Conservation (phyloP, 345 rosid genomes). For the Bruguiera parviflora region DNA sequence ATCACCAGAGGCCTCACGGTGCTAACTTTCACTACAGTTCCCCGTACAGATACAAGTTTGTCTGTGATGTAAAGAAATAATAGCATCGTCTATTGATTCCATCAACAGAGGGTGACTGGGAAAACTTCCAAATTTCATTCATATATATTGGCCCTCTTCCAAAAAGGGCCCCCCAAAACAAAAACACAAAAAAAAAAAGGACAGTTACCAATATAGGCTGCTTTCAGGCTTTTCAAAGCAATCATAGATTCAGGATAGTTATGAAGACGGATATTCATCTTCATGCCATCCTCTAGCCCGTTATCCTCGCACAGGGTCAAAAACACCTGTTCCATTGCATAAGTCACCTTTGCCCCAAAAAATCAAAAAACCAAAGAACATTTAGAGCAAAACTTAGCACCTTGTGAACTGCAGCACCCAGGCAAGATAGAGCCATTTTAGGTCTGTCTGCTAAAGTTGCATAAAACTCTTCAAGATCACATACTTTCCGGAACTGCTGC, state of each 20-base stretch:
- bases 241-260: slow-evolving; percentile 79
- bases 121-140: background rate
- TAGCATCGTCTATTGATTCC: background rate
- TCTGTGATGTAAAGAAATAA: slow-evolving; percentile 44
- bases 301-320: slow-evolving; percentile 30
- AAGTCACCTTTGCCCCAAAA: background rate
- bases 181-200: background rate
- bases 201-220: slow-evolving; percentile 85
- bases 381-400: slow-evolving; percentile 28
- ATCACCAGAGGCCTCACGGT: slow-evolving; percentile 79
- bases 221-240: slow-evolving; percentile 80
- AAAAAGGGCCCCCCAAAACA: background rate
- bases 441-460: slow-evolving; percentile 63
- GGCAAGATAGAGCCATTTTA: slow-evolving; percentile 64
- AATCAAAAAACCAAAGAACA: background rate
- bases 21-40: slow-evolving; percentile 86
- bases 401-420: slow-evolving; percentile 84
- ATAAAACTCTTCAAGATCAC: slow-evolving; percentile 52
- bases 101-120: background rate
- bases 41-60: slow-evolving; percentile 88
- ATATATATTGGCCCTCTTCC: no score
- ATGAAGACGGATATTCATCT: slow-evolving; percentile 67
- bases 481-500: slow-evolving; percentile 57
- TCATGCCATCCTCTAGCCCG: slow-evolving; percentile 45
- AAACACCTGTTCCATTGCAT: slow-evolving; percentile 8